These are phyloP conservation scores for Sclerotinia nivalis DNA, from an alignment of 2,329 filamentous ascomycete genomes.

Conservation along the genomic window DNA sequence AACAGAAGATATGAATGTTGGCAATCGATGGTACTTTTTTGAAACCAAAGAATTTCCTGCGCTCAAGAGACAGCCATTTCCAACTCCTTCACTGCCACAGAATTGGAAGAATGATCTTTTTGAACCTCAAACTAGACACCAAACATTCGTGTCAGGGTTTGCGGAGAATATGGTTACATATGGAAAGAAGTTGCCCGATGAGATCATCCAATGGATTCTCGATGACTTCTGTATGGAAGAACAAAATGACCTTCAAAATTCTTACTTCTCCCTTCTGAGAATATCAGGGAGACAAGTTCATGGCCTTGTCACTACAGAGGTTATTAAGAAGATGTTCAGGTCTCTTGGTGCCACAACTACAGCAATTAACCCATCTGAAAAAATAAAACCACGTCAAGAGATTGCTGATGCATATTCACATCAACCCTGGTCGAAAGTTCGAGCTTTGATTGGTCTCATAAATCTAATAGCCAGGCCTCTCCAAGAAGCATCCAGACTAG, in stretches of 20 bases:
- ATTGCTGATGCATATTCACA: slow-evolving; percentile 32
- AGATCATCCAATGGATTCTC: slow-evolving; percentile 67
- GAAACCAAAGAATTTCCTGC: slow-evolving; percentile 31
- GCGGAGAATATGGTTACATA: slow-evolving; percentile 54
- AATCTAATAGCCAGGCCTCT: slow-evolving; percentile 35
- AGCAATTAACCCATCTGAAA: slow-evolving; percentile 41
- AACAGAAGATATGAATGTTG: slow-evolving; percentile 57
- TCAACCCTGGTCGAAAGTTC: slow-evolving; percentile 36
- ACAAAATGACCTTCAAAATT: slow-evolving; percentile 55
- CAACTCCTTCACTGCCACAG: slow-evolving; percentile 27
- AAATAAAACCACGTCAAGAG: slow-evolving; percentile 29
- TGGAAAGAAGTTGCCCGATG: slow-evolving; percentile 56
- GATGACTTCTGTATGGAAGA: slow-evolving; percentile 58
- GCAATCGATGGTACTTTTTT: slow-evolving; percentile 61
- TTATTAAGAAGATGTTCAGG: slow-evolving; percentile 56
- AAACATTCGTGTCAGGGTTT: slow-evolving; percentile 63
- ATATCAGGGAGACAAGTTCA: slow-evolving; percentile 47
- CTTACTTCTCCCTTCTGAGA: slow-evolving; percentile 59
- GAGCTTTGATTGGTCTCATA: slow-evolving; percentile 34
- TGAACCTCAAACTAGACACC: slow-evolving; percentile 53
- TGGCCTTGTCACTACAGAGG: slow-evolving; percentile 48
- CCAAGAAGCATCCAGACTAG: slow-evolving; percentile 33
- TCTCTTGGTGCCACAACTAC: slow-evolving; percentile 57
- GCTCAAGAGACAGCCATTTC: slow-evolving; percentile 35
- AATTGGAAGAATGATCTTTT: slow-evolving; percentile 42